Percentiles rank a stretch among this genome's conserved stretches.
phyloP scores from a whole-genome alignment of 306 rosid genomes.

The Fragaria vesca region DNA sequence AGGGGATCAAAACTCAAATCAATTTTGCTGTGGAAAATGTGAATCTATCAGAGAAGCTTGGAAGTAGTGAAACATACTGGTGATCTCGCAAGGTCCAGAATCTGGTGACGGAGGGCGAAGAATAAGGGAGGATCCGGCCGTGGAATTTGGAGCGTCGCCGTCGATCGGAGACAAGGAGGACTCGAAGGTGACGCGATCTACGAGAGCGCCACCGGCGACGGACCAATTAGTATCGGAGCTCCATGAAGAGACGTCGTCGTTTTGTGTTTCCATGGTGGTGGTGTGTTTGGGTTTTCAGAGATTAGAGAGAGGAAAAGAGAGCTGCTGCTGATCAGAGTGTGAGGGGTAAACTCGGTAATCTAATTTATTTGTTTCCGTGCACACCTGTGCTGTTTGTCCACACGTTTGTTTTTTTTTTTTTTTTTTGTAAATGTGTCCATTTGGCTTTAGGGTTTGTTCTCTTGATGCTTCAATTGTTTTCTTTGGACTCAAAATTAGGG shows the following conservation, averaged over 20 bases:
- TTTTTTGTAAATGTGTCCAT: too few species aligned
- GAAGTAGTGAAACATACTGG: slow-evolving; percentile 36
- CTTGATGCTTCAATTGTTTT: too few species aligned
- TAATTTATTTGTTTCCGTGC: too few species aligned
- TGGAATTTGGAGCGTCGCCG: slow-evolving; percentile 23
- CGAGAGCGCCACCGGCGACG: slow-evolving; percentile 44
- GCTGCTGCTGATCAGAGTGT: neutral
- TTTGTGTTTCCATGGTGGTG: slow-evolving; percentile 31
- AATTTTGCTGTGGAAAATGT: neutral
- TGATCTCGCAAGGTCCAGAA: slow-evolving; percentile 80
- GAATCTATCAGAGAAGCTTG: neutral
- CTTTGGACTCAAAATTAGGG: too few species aligned
- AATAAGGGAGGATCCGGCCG: slow-evolving; percentile 45
- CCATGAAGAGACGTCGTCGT: slow-evolving; percentile 20
- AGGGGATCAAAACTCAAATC: neutral
- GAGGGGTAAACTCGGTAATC: neutral
- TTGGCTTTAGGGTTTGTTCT: too few species aligned
- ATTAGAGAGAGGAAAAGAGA: neutral
- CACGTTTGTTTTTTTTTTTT: too few species aligned
- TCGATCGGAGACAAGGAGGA: slow-evolving; percentile 43
- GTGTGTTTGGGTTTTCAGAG: neutral
- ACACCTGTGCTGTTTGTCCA: too few species aligned
- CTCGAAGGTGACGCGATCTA: slow-evolving; percentile 47
- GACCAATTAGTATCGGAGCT: slow-evolving; percentile 58
- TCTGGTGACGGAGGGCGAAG: slow-evolving; percentile 52